phyloP scores from a whole-genome alignment of 2,329 filamentous ascomycete genomes.

The Venturiaceae sp. region DNA sequence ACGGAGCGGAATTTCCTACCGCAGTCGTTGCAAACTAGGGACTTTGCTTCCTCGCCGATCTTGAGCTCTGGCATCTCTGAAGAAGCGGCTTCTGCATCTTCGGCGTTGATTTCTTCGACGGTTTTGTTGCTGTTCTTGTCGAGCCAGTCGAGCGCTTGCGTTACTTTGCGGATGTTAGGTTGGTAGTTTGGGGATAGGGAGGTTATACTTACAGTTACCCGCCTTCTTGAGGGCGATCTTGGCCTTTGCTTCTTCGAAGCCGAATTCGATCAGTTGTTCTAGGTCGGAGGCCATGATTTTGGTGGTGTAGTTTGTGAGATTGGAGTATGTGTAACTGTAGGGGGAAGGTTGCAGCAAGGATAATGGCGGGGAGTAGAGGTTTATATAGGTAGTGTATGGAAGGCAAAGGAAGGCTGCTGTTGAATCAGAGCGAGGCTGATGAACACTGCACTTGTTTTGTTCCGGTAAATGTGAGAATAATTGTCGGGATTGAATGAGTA shows the following conservation, averaged over 20 bases:
- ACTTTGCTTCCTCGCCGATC: slow-evolving; percentile 62
- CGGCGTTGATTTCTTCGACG: slow-evolving; percentile 64
- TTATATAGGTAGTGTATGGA: background rate
- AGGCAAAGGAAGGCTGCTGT: background rate
- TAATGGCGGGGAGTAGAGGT: background rate
- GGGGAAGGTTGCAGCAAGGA: background rate
- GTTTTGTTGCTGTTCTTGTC: slow-evolving; percentile 84
- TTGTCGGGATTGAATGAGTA: background rate
- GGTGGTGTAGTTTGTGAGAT: background rate
- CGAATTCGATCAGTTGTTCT: slow-evolving; percentile 54
- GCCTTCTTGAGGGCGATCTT: slow-evolving; percentile 76
- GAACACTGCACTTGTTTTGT: no score
- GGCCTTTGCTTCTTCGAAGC: slow-evolving; percentile 74
- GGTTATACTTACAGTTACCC: slow-evolving; percentile 56
- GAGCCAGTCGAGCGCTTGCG: slow-evolving; percentile 88
- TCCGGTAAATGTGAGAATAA: no score
- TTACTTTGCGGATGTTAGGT: slow-evolving; percentile 38
- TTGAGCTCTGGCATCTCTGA: slow-evolving; percentile 53
- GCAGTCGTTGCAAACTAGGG: slow-evolving; percentile 89
- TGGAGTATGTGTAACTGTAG: background rate
- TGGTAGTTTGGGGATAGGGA: background rate
- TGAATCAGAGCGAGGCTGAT: no score
- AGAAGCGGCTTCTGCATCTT: slow-evolving; percentile 25
- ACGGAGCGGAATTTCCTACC: slow-evolving; percentile 80
- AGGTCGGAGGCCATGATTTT: slow-evolving; percentile 43